These are phyloP conservation scores for Clarireedia monteithiana DNA, from an alignment of 2,329 filamentous ascomycete genomes.

Conservation along the genomic window DNA sequence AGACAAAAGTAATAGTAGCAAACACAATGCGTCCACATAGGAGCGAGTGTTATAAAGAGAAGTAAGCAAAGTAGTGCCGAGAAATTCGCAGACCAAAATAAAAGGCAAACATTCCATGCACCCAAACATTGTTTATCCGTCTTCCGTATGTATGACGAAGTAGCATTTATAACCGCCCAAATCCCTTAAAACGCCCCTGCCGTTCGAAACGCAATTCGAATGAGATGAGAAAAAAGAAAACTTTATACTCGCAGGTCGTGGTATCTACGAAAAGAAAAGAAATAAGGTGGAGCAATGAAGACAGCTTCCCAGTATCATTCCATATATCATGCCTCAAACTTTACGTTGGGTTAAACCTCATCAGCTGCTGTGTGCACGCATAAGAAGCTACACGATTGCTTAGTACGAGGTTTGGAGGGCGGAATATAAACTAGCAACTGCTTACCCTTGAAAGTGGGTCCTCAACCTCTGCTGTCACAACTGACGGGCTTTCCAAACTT, in stretches of 20 bases:
- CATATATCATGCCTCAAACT: conserved; percentile 3
- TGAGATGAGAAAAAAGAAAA: conserved; percentile 1
- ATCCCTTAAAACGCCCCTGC: conserved; percentile 6
- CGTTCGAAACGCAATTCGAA: conserved; percentile 4
- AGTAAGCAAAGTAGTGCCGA: not conserved
- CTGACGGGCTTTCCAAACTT: conserved; percentile 53
- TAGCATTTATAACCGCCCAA: not conserved
- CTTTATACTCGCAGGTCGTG: conserved; percentile 7
- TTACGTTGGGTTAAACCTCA: not conserved
- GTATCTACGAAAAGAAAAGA: conserved; percentile 11
- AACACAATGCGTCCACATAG: conserved; percentile 2
- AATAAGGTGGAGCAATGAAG: not conserved
- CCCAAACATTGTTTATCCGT: not conserved
- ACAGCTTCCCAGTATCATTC: conserved; percentile 1
- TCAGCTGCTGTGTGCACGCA: conserved; percentile 29
- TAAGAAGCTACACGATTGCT: conserved; percentile 25
- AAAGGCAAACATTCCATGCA: conserved; percentile 6
- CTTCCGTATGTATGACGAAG: conserved; percentile 4
- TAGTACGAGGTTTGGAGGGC: conserved; percentile 12
- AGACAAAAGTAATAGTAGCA: conserved; percentile 9
- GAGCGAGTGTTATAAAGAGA: conserved; percentile 5
- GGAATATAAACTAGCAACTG: conserved; percentile 8
- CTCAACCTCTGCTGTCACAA: conserved; percentile 51
- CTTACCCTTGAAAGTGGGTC: conserved; percentile 37
- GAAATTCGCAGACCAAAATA: not conserved